A percentile compares a stretch with the other conserved stretches of the same genome.
Conservation (phyloP, 2,329 filamentous ascomycete species). For the Pseudopithomyces maydicus region DNA sequence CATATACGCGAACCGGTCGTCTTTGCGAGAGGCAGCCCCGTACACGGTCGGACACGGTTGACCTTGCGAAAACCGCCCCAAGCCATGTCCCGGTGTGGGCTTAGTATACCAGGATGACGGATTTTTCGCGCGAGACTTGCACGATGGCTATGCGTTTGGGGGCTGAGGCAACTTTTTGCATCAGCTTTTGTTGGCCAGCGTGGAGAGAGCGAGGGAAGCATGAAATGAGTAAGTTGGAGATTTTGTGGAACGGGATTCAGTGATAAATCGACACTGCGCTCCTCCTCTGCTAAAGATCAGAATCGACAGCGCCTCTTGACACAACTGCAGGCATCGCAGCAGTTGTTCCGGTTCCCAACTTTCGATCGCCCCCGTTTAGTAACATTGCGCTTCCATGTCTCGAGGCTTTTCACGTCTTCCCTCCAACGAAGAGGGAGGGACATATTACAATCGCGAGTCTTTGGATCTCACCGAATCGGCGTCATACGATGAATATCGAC, state of each 20-base stretch:
- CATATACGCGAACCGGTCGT: not conserved
- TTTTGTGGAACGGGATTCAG: no score
- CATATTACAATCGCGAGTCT: not conserved
- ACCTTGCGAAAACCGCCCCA: slow-evolving; percentile 1
- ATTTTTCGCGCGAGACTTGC: not conserved
- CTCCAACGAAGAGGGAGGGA: not conserved
- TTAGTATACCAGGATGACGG: not conserved
- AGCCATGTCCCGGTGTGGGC: not conserved
- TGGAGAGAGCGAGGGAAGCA: not conserved
- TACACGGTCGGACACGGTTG: not conserved
- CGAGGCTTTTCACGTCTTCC: not conserved
- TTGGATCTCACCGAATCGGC: not conserved
- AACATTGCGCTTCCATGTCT: not conserved
- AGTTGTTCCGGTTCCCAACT: not conserved
- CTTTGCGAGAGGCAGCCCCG: not conserved
- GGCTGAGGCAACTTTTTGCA: not conserved
- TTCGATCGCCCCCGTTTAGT: not conserved
- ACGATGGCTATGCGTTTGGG: not conserved
- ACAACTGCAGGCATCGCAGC: not conserved
- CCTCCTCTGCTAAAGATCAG: no score
- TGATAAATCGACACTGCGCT: no score
- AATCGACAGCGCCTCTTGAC: no score
- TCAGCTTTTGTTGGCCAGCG: not conserved
- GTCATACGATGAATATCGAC: slow-evolving; percentile 4
- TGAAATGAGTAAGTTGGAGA: not conserved